These are phyloP conservation scores for Diaporthe capsici DNA, from an alignment of 2,329 filamentous ascomycete genomes.

Conservation along the genomic window DNA sequence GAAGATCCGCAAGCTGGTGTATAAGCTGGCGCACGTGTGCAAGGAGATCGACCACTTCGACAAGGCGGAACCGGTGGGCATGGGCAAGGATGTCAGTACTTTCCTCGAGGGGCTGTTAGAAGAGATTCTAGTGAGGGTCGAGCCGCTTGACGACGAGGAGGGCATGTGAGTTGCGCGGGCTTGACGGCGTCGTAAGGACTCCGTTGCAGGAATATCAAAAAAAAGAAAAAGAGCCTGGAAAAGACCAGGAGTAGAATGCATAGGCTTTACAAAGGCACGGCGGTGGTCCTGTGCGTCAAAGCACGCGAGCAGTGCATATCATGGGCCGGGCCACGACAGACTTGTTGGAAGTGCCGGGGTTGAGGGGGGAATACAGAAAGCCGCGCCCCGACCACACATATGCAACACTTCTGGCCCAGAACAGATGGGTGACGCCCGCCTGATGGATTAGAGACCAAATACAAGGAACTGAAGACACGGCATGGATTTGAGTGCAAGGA, in stretches of 20 bases:
- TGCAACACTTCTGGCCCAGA: too few species aligned
- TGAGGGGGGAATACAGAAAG: background rate
- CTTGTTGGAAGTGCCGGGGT: background rate
- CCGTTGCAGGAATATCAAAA: background rate
- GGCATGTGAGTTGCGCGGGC: constrained; percentile 31
- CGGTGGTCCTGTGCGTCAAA: background rate
- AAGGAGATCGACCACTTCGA: constrained; percentile 93
- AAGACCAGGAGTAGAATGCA: background rate
- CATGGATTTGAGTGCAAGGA: too few species aligned
- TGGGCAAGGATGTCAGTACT: constrained; percentile 90
- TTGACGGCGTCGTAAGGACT: background rate
- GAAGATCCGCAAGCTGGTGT: constrained; percentile 83
- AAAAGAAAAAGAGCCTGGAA: background rate
- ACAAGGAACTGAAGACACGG: too few species aligned
- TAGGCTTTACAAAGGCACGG: background rate
- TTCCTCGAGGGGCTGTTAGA: constrained; percentile 94
- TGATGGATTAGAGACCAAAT: too few species aligned
- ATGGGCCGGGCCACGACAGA: background rate
- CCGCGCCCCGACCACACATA: background rate
- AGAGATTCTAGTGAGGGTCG: constrained; percentile 92
- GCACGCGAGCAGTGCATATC: background rate
- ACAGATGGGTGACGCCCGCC: too few species aligned
- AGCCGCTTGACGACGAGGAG: constrained; percentile 85
- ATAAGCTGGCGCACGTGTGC: constrained; percentile 86
- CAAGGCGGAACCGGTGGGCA: constrained; percentile 87